These are phyloP conservation scores for Escovopsis sp. DNA, from an alignment of 2,329 filamentous ascomycete species.

Conservation along the genomic window DNA sequence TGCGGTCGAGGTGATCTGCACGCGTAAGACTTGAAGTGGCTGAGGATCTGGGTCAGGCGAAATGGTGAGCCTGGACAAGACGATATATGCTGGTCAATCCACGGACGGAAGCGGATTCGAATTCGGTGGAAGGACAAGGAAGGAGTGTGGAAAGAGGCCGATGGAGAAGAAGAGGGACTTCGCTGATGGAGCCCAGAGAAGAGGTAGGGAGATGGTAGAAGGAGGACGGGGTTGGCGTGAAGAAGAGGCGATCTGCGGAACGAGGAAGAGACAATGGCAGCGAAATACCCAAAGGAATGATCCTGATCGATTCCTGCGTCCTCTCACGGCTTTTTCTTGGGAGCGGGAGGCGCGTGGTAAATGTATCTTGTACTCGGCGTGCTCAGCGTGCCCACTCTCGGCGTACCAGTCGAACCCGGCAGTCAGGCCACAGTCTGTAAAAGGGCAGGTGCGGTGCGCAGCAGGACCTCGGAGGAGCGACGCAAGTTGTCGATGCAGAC, in stretches of 20 bases:
- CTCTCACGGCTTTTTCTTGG: background rate
- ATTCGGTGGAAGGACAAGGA: too few relatives aligned
- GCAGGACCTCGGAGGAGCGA: too few relatives aligned
- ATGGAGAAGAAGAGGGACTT: too few relatives aligned
- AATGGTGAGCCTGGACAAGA: background rate
- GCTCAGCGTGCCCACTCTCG: too few relatives aligned
- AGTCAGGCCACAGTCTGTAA: too few relatives aligned
- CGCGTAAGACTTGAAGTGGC: background rate
- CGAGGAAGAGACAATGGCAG: background rate
- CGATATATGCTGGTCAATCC: too few relatives aligned
- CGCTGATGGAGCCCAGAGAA: too few relatives aligned
- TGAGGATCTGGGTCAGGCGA: background rate
- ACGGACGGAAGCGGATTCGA: too few relatives aligned
- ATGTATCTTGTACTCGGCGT: background rate
- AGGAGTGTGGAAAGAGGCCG: too few relatives aligned
- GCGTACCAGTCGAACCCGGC: background rate
- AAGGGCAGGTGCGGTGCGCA: too few relatives aligned
- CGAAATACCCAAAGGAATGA: background rate
- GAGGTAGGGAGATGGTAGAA: too few relatives aligned
- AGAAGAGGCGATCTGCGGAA: background rate
- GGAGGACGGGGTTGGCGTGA: background rate
- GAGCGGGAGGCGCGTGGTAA: slow-evolving; percentile 1
- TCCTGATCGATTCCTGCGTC: background rate
- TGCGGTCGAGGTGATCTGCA: background rate
- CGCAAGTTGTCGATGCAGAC: too few relatives aligned